Conservation (phyloP, 202 grass and related monocot species). For the Saccharum hybrid region DNA sequence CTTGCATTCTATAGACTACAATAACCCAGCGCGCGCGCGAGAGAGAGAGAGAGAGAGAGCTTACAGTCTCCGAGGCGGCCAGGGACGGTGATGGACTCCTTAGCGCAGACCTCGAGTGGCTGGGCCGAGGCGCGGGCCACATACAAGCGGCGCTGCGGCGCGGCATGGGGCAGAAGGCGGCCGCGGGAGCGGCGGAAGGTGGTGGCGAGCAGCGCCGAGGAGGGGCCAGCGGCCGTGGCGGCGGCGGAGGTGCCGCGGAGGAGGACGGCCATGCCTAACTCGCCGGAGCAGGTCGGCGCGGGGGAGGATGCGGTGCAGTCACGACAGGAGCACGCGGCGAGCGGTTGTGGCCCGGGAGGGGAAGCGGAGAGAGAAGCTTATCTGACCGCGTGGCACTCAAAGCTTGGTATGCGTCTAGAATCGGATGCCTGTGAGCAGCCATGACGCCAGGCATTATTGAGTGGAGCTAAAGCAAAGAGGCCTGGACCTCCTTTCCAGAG, state of each 20-base stretch:
- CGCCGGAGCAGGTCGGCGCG: neutral
- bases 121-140: slow-evolving; percentile 45
- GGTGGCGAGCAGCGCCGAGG: slow-evolving; percentile 48
- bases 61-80: slow-evolving; percentile 83
- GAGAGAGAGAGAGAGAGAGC: slow-evolving; percentile 10
- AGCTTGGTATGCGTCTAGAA: no score
- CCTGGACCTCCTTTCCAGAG: neutral
- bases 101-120: slow-evolving; percentile 77
- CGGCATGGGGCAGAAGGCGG: neutral
- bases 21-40: neutral
- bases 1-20: neutral
- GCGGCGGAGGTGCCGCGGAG: slow-evolving; percentile 40
- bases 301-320: neutral
- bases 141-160: slow-evolving; percentile 31
- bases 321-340: neutral
- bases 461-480: neutral
- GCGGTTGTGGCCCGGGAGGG: neutral
- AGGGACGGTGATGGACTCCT: slow-evolving; percentile 69
- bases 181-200: slow-evolving; percentile 41
- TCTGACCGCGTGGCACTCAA: slow-evolving; percentile 5
- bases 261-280: slow-evolving; percentile 46
- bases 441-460: neutral
- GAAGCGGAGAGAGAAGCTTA: slow-evolving; percentile 23
- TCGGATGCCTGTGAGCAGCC: no score
- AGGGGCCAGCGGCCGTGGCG: slow-evolving; percentile 37